Percentiles rank a stretch among this genome's conserved stretches.
These are phyloP conservation scores for Penicillium atrosanguineum DNA, from an alignment of 495 filamentous ascomycete genomes.

Conservation along the genomic window DNA sequence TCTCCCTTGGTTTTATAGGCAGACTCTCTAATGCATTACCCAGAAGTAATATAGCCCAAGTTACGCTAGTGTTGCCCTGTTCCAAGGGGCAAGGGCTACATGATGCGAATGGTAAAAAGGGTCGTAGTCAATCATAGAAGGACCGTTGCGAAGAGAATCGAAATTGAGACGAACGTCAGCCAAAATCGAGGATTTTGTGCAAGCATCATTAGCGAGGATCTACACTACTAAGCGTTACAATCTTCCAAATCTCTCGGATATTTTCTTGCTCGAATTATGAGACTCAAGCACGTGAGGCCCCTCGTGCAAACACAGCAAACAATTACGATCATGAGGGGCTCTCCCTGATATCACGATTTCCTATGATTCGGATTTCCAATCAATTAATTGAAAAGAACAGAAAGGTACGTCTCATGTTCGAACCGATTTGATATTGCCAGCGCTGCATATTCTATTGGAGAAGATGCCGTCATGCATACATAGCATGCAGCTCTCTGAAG, in stretches of 20 bases:
- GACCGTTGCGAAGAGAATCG: neutral
- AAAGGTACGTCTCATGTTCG: slow-evolving; percentile 2
- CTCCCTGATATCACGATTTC: neutral
- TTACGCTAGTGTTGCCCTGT: neutral
- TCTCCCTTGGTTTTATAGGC: neutral
- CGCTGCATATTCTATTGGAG: too few species aligned
- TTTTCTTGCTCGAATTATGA: neutral
- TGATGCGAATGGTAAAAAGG: neutral
- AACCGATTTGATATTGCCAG: too few species aligned
- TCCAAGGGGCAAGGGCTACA: neutral
- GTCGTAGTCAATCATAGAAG: neutral
- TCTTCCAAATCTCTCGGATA: neutral
- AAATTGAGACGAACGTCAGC: neutral
- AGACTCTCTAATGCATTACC: neutral
- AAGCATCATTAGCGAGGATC: neutral
- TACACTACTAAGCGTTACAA: neutral
- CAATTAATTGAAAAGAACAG: neutral
- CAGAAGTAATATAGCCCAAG: neutral
- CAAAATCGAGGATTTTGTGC: neutral
- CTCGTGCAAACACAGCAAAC: slow-evolving; percentile 25
- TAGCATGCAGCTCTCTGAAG: neutral
- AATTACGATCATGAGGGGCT: slow-evolving; percentile 20
- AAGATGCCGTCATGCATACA: slow-evolving; percentile 3
- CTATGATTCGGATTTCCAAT: neutral
- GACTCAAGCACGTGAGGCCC: slow-evolving; percentile 10